Conservation (phyloP, 2,329 filamentous ascomycete species). For the Trichoderma sp. region DNA sequence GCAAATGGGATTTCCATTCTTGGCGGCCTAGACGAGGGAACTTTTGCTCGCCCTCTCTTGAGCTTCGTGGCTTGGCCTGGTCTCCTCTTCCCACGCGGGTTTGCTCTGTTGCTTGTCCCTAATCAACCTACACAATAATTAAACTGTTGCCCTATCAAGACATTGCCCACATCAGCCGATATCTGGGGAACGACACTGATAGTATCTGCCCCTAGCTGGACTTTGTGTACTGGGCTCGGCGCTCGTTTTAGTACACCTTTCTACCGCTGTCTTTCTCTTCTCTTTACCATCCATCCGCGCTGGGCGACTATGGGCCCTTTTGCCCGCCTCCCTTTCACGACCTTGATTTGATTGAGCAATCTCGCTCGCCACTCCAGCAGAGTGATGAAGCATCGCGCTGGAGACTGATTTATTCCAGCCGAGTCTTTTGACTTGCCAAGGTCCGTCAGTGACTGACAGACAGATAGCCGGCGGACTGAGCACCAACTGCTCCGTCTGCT, state of each 20-base stretch:
- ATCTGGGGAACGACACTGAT: constrained; percentile 33
- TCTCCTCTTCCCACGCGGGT: constrained; percentile 21
- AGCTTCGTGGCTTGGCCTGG: constrained; percentile 42
- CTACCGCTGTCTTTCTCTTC: constrained; percentile 23
- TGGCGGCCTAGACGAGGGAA: constrained; percentile 46
- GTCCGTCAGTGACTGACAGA: constrained; percentile 44
- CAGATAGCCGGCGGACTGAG: constrained; percentile 42
- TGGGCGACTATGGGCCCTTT: constrained; percentile 45
- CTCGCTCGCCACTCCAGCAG: constrained; percentile 40
- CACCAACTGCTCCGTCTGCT: constrained; percentile 39
- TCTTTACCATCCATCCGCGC: constrained; percentile 29
- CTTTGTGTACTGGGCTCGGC: constrained; percentile 23
- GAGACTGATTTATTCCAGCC: constrained; percentile 42
- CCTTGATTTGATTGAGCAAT: constrained; percentile 39
- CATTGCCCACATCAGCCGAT: constrained; percentile 32
- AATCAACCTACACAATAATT: constrained; percentile 10
- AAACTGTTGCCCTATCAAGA: constrained; percentile 31
- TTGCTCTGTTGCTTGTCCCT: constrained; percentile 25
- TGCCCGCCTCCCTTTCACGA: constrained; percentile 42
- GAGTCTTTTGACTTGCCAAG: constrained; percentile 47
- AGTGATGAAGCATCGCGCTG: constrained; percentile 45
- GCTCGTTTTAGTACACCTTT: constrained; percentile 21
- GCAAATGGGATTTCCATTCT: constrained; percentile 43
- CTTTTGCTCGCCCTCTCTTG: constrained; percentile 46
- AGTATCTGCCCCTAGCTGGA: constrained; percentile 26